phyloP scores from a whole-genome alignment of 169 alveolate genomes.

The Eimeria acervulina region DNA sequence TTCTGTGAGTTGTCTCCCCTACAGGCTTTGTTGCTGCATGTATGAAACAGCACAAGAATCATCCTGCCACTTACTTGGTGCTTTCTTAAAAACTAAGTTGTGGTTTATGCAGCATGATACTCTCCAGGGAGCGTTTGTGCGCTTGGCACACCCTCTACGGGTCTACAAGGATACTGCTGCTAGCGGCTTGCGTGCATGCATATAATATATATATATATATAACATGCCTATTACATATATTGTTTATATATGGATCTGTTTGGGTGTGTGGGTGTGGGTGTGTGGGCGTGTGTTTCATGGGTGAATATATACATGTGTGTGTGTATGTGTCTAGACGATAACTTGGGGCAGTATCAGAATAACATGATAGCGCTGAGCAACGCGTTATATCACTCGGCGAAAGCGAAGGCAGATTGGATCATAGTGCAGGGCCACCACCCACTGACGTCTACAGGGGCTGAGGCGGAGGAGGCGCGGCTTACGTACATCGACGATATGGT shows the following conservation, averaged over 20 bases:
- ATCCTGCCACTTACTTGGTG: neutral
- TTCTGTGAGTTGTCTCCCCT: conserved; percentile 43
- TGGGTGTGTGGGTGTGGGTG: neutral
- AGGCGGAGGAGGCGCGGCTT: conserved; percentile 77
- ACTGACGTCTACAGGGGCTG: conserved; percentile 68
- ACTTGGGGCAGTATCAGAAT: conserved; percentile 52
- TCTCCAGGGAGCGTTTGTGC: too few species aligned
- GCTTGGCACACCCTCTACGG: too few species aligned
- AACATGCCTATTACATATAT: too few species aligned
- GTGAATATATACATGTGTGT: neutral
- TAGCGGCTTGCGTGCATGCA: too few species aligned
- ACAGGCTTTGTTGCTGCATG: too few species aligned
- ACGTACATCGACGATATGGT: conserved; percentile 48
- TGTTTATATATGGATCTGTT: neutral
- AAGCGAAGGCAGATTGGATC: conserved; percentile 74
- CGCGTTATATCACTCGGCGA: conserved; percentile 57
- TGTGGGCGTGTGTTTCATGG: neutral
- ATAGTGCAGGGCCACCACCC: conserved; percentile 80
- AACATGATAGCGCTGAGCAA: conserved; percentile 75
- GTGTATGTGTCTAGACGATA: conserved; percentile 48
- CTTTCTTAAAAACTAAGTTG: too few species aligned
- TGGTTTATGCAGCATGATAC: too few species aligned
- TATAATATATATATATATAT: too few species aligned
- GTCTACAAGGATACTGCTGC: too few species aligned
- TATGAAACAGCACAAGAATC: neutral